Base-by-base conservation (phyloP, 179 eudicot genomes). In the Spinacia oleracea region DNA sequence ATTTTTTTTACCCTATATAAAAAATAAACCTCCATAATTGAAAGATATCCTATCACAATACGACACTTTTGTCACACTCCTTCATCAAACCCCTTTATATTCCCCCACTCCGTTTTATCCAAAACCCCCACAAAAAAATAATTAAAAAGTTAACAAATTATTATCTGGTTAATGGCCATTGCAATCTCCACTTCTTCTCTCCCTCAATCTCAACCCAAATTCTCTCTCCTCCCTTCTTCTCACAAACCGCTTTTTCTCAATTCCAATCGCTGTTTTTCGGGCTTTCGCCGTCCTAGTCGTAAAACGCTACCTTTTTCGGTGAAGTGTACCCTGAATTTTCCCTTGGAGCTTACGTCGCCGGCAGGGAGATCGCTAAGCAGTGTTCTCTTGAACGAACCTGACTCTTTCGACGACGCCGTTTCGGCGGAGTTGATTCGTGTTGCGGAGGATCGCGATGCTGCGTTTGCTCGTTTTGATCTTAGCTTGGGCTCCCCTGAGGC, bases 401-500 rank as follows among this genome's bases (percentile, higher is more conserved):
- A 77, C 0, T 68, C 40, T 11, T 94, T 94, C 65, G 88, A 82
- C 70, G 88, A 65, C 43, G 94, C 87, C 59, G 98, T 87, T 73
- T 72, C 83, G 31, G 60, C 63, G 6, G 89, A 91, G 87, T 74
- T 94, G 83, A 84, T 74, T 84, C 85, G 81, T n/a, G 77, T 94
- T 60, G 89, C 78, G 29, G 82, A 58, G 16, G 89, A 90, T 72
- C 87, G 88, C 9, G 86, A 86, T 50, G 91, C 72, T 20, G 94
- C 93, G 35, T 62, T 84, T 34, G 78, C 80, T 55, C 87, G 97
- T 6, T 42, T 72, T 71, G 34, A 63, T 14, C 84, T 87, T 72
- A 89, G 91, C 77, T 38, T 51, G 9, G 91, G 81, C 56, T 84
- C 92, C 8, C 77, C 86, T 65, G 92, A 90, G 75, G 93, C 89